Evolutionary conservation across 169 alveolate genomes (phyloP).

Genomic region (Fabrea salina): DNA sequence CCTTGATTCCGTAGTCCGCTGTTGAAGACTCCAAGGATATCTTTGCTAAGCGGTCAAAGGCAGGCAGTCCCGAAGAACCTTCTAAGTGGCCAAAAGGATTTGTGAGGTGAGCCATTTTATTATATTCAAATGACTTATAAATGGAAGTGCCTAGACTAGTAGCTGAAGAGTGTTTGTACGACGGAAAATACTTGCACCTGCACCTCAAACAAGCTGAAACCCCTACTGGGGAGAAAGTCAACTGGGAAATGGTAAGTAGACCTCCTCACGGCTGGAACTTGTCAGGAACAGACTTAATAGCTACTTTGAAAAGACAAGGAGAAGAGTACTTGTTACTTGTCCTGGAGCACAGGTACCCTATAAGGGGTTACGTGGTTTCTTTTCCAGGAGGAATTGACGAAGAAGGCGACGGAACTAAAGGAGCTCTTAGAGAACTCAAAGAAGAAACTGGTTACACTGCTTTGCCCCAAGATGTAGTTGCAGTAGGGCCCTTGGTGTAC

Average conservation of each 20-base stretch:
- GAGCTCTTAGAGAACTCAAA: neutral
- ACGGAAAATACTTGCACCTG: neutral
- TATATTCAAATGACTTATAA: too few species aligned
- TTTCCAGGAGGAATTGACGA: slow-evolving; percentile 14
- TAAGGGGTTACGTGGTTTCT: neutral
- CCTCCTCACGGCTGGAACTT: neutral
- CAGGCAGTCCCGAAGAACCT: neutral
- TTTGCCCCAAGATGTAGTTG: neutral
- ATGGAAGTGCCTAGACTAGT: neutral
- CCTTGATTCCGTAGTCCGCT: slow-evolving; percentile 4
- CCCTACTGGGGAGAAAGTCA: neutral
- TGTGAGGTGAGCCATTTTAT: too few species aligned
- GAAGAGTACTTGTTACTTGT: neutral
- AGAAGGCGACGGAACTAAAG: neutral
- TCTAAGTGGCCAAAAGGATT: neutral
- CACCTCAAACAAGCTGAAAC: neutral
- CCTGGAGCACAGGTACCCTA: neutral
- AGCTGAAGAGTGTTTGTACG: neutral
- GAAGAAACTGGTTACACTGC: slow-evolving; percentile 12
- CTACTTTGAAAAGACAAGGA: neutral
- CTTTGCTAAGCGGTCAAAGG: neutral
- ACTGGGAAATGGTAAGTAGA: neutral
- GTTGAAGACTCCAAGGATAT: slow-evolving; percentile 1
- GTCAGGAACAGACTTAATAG: neutral
- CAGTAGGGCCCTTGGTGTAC: neutral